phyloP scores from a whole-genome alignment of 371 early-diverging fungal species.

The Syncephalastrum contaminatum region DNA sequence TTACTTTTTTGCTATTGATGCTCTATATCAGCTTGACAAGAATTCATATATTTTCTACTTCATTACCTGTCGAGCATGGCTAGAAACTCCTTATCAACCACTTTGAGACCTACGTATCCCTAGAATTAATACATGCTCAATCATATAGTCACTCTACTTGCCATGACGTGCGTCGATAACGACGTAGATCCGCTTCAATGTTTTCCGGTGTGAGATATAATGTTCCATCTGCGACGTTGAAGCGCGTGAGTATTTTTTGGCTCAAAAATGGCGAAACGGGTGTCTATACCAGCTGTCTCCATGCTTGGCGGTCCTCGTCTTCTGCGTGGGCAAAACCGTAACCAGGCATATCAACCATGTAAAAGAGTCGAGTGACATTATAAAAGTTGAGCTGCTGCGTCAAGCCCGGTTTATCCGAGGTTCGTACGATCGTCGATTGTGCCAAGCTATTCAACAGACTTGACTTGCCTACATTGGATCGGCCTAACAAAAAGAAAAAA shows the following conservation, averaged over 20 bases:
- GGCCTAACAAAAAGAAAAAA: constrained; percentile 33
- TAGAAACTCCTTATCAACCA: constrained; percentile 61
- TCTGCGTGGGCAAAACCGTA: constrained; percentile 86
- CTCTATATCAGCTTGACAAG: neutral
- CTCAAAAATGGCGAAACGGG: neutral
- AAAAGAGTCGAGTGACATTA: constrained; percentile 60
- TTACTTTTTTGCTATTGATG: constrained; percentile 38
- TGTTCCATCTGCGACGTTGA: constrained; percentile 75
- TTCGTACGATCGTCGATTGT: constrained; percentile 59
- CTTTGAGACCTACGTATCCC: constrained; percentile 46
- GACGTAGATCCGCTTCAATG: constrained; percentile 66
- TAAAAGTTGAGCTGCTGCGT: constrained; percentile 85
- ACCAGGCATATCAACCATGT: constrained; percentile 86
- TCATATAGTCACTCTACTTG: constrained; percentile 2
- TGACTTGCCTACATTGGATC: constrained; percentile 83
- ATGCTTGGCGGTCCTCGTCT: constrained; percentile 55
- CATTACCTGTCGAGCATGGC: constrained; percentile 52
- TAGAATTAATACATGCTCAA: neutral
- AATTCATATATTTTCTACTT: neutral
- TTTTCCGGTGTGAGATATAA: constrained; percentile 60
- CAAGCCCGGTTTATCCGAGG: constrained; percentile 75
- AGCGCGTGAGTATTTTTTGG: too few relatives aligned
- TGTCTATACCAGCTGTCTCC: constrained; percentile 63
- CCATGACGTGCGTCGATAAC: constrained; percentile 84
- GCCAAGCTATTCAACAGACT: constrained; percentile 70